A percentile compares a stretch with the other conserved stretches of the same genome.
Conservation (phyloP, 2,329 filamentous ascomycete genomes). For the Elsinoe ampelina region DNA sequence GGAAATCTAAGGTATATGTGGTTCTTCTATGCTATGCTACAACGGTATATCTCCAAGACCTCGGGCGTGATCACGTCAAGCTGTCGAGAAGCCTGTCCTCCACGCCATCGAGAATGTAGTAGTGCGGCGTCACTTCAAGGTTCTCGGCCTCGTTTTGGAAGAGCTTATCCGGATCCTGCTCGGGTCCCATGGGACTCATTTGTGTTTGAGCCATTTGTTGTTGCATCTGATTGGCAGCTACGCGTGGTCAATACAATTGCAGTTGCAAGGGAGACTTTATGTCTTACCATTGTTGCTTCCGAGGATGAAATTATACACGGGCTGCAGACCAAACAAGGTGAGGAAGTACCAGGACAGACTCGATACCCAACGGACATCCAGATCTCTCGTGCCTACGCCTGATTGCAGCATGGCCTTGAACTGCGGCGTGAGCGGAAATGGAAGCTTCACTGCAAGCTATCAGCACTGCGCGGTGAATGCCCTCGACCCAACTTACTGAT, state of each 20-base stretch:
- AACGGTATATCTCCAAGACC: neutral
- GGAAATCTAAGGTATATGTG: neutral
- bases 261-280: neutral
- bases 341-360: conserved; percentile 98
- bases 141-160: conserved; percentile 92
- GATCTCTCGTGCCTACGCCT: conserved; percentile 86
- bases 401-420: conserved; percentile 99
- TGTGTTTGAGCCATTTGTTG: conserved; percentile 61
- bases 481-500: conserved; percentile 54
- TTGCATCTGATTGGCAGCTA: conserved; percentile 83
- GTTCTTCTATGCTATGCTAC: neutral
- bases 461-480: conserved; percentile 12
- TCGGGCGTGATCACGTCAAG: conserved; percentile 16
- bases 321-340: conserved; percentile 91
- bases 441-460: conserved; percentile 68
- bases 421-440: conserved; percentile 93
- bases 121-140: conserved; percentile 86
- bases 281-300: conserved; percentile 86
- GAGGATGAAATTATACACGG: conserved; percentile 93
- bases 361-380: conserved; percentile 97
- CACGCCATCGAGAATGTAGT: conserved; percentile 79
- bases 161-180: conserved; percentile 90
- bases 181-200: conserved; percentile 80
- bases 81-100: conserved; percentile 67
- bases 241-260: conserved; percentile 11